A percentile compares a stretch with the other conserved stretches of the same genome.
phyloP scores from a whole-genome alignment of 2,329 filamentous ascomycete species.

The Neopestalotiopsis clavispora region DNA sequence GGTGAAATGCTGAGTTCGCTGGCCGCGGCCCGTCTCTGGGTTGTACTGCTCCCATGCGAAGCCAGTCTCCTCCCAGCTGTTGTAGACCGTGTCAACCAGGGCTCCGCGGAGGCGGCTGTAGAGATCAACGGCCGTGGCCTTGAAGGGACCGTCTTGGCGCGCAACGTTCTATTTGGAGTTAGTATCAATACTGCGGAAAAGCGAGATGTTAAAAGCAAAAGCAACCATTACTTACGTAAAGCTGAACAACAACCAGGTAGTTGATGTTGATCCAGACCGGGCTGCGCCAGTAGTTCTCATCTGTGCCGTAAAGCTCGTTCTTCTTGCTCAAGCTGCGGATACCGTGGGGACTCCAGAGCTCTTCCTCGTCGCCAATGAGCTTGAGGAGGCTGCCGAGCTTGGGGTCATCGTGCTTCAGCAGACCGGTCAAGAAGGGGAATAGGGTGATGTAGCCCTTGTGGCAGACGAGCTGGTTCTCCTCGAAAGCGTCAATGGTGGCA shows the following conservation, averaged over 20 bases:
- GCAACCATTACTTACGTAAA: constrained; percentile 65
- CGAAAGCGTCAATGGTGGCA: constrained; percentile 92
- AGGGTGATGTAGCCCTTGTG: constrained; percentile 96
- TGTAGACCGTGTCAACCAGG: constrained; percentile 86
- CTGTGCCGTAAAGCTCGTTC: constrained; percentile 83
- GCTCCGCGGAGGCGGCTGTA: constrained; percentile 82
- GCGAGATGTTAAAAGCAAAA: no score
- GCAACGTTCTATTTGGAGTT: constrained; percentile 61
- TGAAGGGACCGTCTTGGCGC: constrained; percentile 69
- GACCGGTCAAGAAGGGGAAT: constrained; percentile 87
- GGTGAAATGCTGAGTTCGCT: constrained; percentile 96
- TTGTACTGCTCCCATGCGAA: constrained; percentile 99
- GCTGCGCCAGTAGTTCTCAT: constrained; percentile 96
- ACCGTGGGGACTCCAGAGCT: constrained; percentile 91
- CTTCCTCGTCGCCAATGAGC: constrained; percentile 77
- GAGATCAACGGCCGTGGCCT: constrained; percentile 69
- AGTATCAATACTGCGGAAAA: background rate
- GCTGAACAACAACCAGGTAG: constrained; percentile 80
- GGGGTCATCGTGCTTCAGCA: constrained; percentile 75
- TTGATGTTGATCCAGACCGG: constrained; percentile 98
- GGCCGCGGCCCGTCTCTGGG: constrained; percentile 88
- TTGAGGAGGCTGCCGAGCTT: constrained; percentile 77
- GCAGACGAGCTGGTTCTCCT: constrained; percentile 87
- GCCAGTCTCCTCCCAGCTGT: constrained; percentile 86
- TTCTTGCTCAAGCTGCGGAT: constrained; percentile 86